Percentiles rank a stretch among this genome's conserved stretches.
Conservation (phyloP, 73 alveolate genomes). For the Paramecium octaurelia region DNA sequence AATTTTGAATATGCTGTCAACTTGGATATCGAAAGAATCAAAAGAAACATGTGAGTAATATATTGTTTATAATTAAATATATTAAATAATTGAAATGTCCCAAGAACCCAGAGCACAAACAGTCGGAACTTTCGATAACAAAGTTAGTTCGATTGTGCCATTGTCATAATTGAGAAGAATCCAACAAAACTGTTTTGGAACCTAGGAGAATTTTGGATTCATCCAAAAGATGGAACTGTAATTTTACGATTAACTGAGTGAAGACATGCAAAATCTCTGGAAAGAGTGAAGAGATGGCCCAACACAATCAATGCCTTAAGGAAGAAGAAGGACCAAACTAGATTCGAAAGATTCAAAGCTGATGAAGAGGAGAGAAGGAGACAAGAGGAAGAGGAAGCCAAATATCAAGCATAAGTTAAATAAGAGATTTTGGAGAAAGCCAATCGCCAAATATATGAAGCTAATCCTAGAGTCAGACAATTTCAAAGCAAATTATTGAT, state of each 20-base stretch:
- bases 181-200: background rate
- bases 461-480: constrained; percentile 86
- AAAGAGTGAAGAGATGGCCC: constrained; percentile 81
- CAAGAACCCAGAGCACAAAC: constrained; percentile 7
- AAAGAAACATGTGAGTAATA: background rate
- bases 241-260: background rate
- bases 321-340: constrained; percentile 82
- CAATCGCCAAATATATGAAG: constrained; percentile 79
- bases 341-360: constrained; percentile 78
- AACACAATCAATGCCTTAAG: constrained; percentile 80
- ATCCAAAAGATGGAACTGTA: constrained; percentile 39
- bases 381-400: constrained; percentile 85
- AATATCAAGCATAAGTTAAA: constrained; percentile 74
- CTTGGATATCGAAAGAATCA: background rate
- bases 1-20: constrained; percentile 13
- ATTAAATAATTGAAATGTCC: background rate
- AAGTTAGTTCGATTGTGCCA: background rate
- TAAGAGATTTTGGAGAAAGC: constrained; percentile 80
- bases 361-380: constrained; percentile 83
- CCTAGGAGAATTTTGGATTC: background rate
- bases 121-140: background rate
- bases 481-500: constrained; percentile 82
- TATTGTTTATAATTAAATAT: background rate
- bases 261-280: constrained; percentile 69
- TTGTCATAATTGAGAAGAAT: background rate